These are phyloP conservation scores for Talaromyces sp. DNA, from an alignment of 2,329 filamentous ascomycete species.

Conservation along the genomic window DNA sequence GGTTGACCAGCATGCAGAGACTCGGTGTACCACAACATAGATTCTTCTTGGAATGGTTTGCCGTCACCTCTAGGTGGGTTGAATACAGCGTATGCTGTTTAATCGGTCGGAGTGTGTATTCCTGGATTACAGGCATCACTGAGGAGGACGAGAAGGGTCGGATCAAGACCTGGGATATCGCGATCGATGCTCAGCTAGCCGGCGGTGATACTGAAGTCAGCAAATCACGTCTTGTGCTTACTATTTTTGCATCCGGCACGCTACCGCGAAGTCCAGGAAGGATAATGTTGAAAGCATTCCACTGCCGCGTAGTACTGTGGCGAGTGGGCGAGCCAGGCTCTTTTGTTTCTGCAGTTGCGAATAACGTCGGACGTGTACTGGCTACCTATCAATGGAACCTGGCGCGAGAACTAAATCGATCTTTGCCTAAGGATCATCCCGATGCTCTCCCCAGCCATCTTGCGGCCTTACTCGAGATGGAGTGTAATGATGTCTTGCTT, in stretches of 20 bases:
- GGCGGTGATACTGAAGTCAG: conserved; percentile 88
- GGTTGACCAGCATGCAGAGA: conserved; percentile 88
- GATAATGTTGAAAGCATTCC: conserved; percentile 87
- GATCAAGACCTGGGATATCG: conserved; percentile 89
- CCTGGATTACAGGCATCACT: conserved; percentile 73
- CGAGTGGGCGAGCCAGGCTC: conserved; percentile 66
- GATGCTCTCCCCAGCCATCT: conserved; percentile 75
- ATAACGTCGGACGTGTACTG: conserved; percentile 68
- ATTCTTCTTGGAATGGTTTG: conserved; percentile 79
- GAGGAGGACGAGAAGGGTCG: conserved; percentile 82
- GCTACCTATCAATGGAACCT: conserved; percentile 78
- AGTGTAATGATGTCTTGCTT: conserved; percentile 78
- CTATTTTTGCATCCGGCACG: conserved; percentile 81
- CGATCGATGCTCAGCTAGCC: conserved; percentile 85
- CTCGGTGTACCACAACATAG: conserved; percentile 87
- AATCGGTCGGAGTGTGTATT: conserved; percentile 73
- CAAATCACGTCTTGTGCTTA: conserved; percentile 79
- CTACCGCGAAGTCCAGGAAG: conserved; percentile 77
- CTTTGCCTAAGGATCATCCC: conserved; percentile 51
- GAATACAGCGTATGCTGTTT: conserved; percentile 78
- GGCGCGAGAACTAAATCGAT: conserved; percentile 60
- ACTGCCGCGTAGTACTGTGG: conserved; percentile 87
- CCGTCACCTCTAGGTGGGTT: conserved; percentile 72
- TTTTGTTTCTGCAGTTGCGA: conserved; percentile 61
- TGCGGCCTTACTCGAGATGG: conserved; percentile 68